Evolutionary conservation across 2,329 filamentous ascomycete genomes (phyloP), one percentile per base, ranked within the genome.

Genomic region (Hypomyces rosellus): DNA sequence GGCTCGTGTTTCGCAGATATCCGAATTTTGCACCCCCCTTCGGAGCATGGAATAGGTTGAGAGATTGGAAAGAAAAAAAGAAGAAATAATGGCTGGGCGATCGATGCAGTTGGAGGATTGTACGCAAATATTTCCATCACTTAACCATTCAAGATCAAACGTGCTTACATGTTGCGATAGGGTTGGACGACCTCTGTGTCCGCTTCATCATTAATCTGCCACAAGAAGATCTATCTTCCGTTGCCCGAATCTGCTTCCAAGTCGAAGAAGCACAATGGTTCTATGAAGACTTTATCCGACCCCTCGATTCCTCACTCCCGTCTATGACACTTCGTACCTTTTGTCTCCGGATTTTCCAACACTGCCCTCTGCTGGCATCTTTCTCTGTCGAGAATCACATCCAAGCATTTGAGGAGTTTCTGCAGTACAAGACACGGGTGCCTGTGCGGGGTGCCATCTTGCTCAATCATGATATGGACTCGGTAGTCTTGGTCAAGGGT

Each of bases 221-320:
- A 42, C 80, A 88, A 57, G 89, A 93, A 69, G 93, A 99, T 69
- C 81, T 97, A 43, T 84, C 85, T 58, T 90, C 88, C 2, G 88
- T 96, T 51, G 89, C 90, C 65, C 86, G 93, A 65, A 93, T 99
- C 71, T 97, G 92, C 72, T 99, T 99, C 69, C 91, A 97, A 72
- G 88, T 99, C 60, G 93, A 99, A 71, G 95, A 99, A 72, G 93
- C 93, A 61, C 95, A 99, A 83, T 99, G 93, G 93, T 99, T 95
- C 72, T 99, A 99, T 81, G 93, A 99, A 76, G 93, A 99, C 71
- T 99, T 99, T 66, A 89, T 99, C 67, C 88, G 93, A 44, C 91
- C 92, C 37, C 76, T 93, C 56, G 88, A 96, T 69, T 85, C 90
- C 47, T 79, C 79, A 37, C 78, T 99, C 11, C 93, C 93, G 4